Percentiles rank a stretch among this genome's conserved stretches.
These are phyloP conservation scores for Croton laevigatus DNA, from an alignment of 441 rosid genomes.

Conservation along the genomic window DNA sequence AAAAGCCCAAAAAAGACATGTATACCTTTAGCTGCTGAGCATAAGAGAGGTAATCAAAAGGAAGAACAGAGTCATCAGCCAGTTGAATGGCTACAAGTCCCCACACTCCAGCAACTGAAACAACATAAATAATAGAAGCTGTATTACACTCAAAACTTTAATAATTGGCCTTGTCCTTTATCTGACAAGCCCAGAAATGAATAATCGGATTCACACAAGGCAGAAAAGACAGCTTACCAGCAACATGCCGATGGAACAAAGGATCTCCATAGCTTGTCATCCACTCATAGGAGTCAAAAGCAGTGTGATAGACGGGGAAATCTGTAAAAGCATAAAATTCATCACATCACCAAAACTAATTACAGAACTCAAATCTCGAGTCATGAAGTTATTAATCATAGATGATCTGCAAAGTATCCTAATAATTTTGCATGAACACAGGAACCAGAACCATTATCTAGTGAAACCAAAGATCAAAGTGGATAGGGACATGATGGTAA, in stretches of 20 bases:
- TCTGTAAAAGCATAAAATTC: constrained; percentile 38
- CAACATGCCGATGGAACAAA: constrained; percentile 77
- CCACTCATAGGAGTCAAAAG: constrained; percentile 84
- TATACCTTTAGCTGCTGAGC: constrained; percentile 58
- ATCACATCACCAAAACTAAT: constrained; percentile 9
- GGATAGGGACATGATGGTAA: background rate
- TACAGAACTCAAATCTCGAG: background rate
- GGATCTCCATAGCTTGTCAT: constrained; percentile 69
- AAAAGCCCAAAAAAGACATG: constrained; percentile 3
- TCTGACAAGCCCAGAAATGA: constrained; percentile 1
- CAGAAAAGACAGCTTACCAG: constrained; percentile 49
- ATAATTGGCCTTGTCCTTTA: constrained; percentile 1
- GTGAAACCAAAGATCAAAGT: background rate
- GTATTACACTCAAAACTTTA: constrained; percentile 1
- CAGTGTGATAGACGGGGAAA: constrained; percentile 93
- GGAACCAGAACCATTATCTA: background rate
- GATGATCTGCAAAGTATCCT: background rate
- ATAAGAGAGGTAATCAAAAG: constrained; percentile 67
- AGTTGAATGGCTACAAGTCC: constrained; percentile 71
- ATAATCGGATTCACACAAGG: background rate
- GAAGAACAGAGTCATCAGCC: constrained; percentile 76
- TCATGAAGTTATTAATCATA: background rate
- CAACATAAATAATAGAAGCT: constrained; percentile 6
- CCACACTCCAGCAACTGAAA: constrained; percentile 79
- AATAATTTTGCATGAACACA: background rate